phyloP scores from a whole-genome alignment of 1,284 basidiomycete genomes.

The Naganishia cerealis region DNA sequence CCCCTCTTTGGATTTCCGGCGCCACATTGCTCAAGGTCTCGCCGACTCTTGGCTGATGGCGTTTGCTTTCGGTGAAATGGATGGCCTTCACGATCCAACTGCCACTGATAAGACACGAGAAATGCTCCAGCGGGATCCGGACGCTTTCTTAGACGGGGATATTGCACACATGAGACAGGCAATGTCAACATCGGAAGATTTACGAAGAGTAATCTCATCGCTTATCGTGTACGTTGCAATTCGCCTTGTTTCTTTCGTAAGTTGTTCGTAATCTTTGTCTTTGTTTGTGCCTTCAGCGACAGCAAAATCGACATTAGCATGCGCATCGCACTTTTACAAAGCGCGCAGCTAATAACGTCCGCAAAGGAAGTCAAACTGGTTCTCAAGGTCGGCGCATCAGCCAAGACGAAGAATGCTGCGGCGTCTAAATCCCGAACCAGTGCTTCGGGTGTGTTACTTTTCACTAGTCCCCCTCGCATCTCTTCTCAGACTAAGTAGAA shows the following conservation, averaged over 20 bases:
- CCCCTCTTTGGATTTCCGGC: constrained; percentile 74
- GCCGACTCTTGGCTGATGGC: constrained; percentile 85
- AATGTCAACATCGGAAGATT: constrained; percentile 20
- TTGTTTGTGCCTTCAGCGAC: constrained; percentile 11
- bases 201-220: constrained; percentile 20
- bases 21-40: constrained; percentile 80
- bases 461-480: neutral
- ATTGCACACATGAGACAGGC: constrained; percentile 26
- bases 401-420: constrained; percentile 14
- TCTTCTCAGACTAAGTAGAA: neutral
- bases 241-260: neutral
- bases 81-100: constrained; percentile 37
- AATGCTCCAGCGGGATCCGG: constrained; percentile 16
- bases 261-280: neutral
- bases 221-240: constrained; percentile 3
- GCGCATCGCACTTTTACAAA: constrained; percentile 25
- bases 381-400: constrained; percentile 18
- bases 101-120: constrained; percentile 25
- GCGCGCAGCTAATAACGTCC: constrained; percentile 24
- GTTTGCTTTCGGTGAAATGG: constrained; percentile 86
- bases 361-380: constrained; percentile 29
- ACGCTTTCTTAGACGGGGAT: constrained; percentile 21
- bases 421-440: constrained; percentile 3
- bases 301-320: constrained; percentile 21
- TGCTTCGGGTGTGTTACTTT: constrained; percentile 10